Evolutionary conservation across 2,329 filamentous ascomycete species (phyloP), one percentile per base, ranked within the genome.

Genomic region (Sarocladiaceae sp.): DNA sequence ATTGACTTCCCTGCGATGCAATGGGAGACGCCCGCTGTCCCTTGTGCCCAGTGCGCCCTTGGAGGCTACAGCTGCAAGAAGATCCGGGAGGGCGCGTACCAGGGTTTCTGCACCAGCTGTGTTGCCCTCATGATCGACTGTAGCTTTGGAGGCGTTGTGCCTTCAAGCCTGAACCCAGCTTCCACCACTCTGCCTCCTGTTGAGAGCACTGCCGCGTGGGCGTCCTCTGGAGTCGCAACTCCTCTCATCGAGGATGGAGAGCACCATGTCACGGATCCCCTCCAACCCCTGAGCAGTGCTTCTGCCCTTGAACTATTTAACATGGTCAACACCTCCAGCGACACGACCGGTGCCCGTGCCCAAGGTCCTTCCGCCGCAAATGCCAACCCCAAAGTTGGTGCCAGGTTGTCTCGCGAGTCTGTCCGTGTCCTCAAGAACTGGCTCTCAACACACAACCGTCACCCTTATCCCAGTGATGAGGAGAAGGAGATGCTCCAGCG

Each of bases 401-500:
- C 86, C 49, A 82, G 90, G 13, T 92, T 97, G 68, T 90, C 90
- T 4, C 77, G 88, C 56, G 85, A 91, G 59, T 89, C 90, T 1
- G 80, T 94, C 56, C 87, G 87, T 59, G 80, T 90, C 36, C 71
- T 97, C 49, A 93, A 93, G 69, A 84, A 86, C 59, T 97, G 92
- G 92, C 78, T 96, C 28, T 81, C 86, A 0, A 84, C 83, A 6
- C 90, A 96, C 64, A 82, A 81, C 61, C 80, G 87, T 50, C 88
- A 95, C 60, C 92, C 91, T 0, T 97, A 96, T 64, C 91, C 92
- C 4, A 92, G 83, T 29, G 90, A 96, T 39, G 84, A 90, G 54
- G 89, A 96, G 64, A 95, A 93, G 63, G 87, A 91, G 58, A 79
- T 83, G 56, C 75, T 97, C 23, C 87, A 90, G 67, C 78, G 80